Conservation (phyloP, 1,139 yeast genomes). For the Wickerhamiella infanticola region DNA sequence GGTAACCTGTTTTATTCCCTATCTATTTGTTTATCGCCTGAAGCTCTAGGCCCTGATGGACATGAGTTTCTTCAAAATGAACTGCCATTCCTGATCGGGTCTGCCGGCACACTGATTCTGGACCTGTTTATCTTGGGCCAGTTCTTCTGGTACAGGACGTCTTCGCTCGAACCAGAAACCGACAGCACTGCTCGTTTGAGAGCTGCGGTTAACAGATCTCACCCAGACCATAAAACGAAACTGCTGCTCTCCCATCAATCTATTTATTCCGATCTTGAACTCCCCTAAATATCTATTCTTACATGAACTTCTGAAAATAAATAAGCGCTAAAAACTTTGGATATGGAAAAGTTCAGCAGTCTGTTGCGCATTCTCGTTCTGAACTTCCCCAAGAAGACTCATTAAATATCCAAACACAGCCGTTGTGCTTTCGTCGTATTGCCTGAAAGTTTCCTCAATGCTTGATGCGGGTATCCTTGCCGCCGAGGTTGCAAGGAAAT, state of each 20-base stretch:
- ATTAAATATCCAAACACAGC: no score
- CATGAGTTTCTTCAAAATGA: constrained; percentile 45
- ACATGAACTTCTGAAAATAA: no score
- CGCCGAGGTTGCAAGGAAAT: no score
- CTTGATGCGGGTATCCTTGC: no score
- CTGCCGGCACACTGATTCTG: constrained; percentile 72
- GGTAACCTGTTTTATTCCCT: constrained; percentile 74
- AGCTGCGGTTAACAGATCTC: neutral
- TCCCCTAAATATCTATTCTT: neutral
- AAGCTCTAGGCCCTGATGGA: constrained; percentile 23
- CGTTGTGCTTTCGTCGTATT: no score
- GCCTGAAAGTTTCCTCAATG: no score
- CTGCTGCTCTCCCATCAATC: constrained; percentile 5
- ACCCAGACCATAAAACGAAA: constrained; percentile 1
- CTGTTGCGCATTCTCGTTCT: no score
- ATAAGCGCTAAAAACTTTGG: no score
- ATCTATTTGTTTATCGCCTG: constrained; percentile 41
- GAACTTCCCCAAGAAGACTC: no score
- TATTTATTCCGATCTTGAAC: constrained; percentile 2
- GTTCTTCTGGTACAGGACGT: constrained; percentile 22
- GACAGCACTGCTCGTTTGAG: neutral
- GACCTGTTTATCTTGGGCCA: constrained; percentile 68
- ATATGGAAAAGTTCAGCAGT: no score
- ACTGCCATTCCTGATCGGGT: constrained; percentile 70
- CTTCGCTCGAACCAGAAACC: neutral